Conservation (phyloP, 345 rosid species). For the Hypericum perforatum region DNA sequence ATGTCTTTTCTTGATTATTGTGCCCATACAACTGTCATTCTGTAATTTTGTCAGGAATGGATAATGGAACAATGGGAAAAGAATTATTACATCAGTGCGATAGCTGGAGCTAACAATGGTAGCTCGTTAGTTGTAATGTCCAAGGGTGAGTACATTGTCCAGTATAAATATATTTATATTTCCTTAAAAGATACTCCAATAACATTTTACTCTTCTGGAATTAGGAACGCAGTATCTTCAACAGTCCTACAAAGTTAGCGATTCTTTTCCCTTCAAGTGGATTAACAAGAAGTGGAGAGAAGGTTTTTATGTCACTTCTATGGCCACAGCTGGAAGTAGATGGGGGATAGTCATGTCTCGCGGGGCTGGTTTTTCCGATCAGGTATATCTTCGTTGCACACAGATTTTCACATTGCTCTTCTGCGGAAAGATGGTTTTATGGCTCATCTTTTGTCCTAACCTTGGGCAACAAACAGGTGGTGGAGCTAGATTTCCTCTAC, state of each 20-base stretch:
- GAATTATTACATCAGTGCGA: slow-evolving; percentile 84
- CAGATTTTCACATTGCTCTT: not conserved
- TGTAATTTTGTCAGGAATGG: slow-evolving; percentile 51
- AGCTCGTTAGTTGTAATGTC: slow-evolving; percentile 96
- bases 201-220: slow-evolving; percentile 10
- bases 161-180: not conserved
- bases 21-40: slow-evolving; percentile 8
- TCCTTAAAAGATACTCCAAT: slow-evolving; percentile 1
- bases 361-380: slow-evolving; percentile 79
- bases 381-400: slow-evolving; percentile 36
- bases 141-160: slow-evolving; percentile 43
- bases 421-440: not conserved
- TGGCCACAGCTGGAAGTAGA: slow-evolving; percentile 94
- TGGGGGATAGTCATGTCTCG: slow-evolving; percentile 99
- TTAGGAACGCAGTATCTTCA: slow-evolving; percentile 87
- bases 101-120: slow-evolving; percentile 85
- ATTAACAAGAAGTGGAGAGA: slow-evolving; percentile 96
- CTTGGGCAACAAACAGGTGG: slow-evolving; percentile 41
- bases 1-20: not conserved
- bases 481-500: slow-evolving; percentile 92
- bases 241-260: slow-evolving; percentile 96
- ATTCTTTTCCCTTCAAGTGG: slow-evolving; percentile 96
- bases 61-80: slow-evolving; percentile 98
- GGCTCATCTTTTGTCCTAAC: not conserved
- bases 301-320: slow-evolving; percentile 80